phyloP scores from a whole-genome alignment of 257 asterid genomes.

The Cruciata laevipes region DNA sequence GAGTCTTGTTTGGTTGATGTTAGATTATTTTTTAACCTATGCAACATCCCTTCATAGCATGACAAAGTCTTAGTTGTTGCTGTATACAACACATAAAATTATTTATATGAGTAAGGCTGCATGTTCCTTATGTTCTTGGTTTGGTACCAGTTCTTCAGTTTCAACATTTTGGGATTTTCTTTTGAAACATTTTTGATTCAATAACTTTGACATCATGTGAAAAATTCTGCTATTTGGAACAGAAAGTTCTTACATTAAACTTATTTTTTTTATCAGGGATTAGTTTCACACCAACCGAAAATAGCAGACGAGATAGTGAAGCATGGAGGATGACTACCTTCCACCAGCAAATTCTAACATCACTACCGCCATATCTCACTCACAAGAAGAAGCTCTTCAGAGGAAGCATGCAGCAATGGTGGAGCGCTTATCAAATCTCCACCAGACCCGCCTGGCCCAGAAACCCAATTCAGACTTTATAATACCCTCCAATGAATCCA shows the following conservation, averaged over 20 bases:
- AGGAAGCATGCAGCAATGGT: constrained; percentile 60
- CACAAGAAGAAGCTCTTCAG: constrained; percentile 10
- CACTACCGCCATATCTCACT: constrained; percentile 8
- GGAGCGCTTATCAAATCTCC: constrained; percentile 71
- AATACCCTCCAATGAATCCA: constrained; percentile 33
- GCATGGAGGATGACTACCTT: constrained; percentile 42
- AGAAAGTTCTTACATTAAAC: background rate
- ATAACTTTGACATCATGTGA: background rate
- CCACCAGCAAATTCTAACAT: constrained; percentile 11
- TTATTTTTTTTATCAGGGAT: too few species aligned
- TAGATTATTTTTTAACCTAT: too few species aligned
- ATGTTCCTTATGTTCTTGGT: background rate
- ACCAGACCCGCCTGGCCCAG: constrained; percentile 42
- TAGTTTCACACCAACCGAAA: background rate
- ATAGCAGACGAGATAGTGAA: background rate
- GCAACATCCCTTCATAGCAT: too few species aligned
- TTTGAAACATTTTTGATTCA: background rate
- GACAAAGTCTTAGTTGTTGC: too few species aligned
- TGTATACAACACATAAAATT: too few species aligned
- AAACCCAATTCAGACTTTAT: constrained; percentile 26
- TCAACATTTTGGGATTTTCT: background rate
- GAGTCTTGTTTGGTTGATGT: too few species aligned
- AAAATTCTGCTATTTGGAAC: background rate
- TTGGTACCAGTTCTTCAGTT: background rate
- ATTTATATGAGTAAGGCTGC: background rate